These are phyloP conservation scores for Pluteus cervinus DNA, from an alignment of 768 basidiomycete genomes.

Conservation along the genomic window DNA sequence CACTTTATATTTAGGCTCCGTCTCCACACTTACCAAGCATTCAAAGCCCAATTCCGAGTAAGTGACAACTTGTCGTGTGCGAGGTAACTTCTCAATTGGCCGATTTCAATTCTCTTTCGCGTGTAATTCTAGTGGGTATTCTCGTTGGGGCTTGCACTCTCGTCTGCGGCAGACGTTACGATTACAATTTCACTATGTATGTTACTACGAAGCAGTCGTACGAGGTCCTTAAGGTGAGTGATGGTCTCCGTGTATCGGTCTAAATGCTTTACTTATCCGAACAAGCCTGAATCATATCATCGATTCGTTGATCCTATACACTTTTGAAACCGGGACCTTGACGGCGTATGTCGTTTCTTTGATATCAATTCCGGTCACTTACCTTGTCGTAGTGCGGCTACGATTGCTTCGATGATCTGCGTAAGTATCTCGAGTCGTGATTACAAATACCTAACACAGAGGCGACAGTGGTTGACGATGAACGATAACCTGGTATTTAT, in stretches of 20 bases:
- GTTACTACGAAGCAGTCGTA: conserved; percentile 25
- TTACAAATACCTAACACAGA: conserved; percentile 1
- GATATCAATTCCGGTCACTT: background rate
- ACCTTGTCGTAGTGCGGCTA: conserved; percentile 32
- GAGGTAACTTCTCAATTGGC: too few relatives aligned
- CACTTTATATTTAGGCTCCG: conserved; percentile 16
- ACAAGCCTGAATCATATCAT: conserved; percentile 31
- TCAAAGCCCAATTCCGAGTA: conserved; percentile 16
- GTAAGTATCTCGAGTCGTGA: conserved; percentile 20
- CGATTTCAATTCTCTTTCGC: background rate
- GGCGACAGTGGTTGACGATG: conserved; percentile 44
- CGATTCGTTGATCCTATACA: conserved; percentile 33
- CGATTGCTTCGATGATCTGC: conserved; percentile 42
- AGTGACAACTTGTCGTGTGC: too few relatives aligned
- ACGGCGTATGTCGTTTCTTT: conserved; percentile 32
- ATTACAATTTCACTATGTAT: conserved; percentile 28
- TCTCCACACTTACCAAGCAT: conserved; percentile 10
- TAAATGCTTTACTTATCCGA: background rate
- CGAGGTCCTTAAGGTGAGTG: conserved; percentile 25
- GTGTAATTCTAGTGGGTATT: conserved; percentile 32
- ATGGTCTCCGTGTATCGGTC: background rate
- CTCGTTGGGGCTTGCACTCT: conserved; percentile 36
- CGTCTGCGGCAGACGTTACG: conserved; percentile 31
- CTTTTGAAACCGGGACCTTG: conserved; percentile 35
- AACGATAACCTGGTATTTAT: conserved; percentile 38